phyloP scores from a whole-genome alignment of 345 rosid species.

The Conringia planisiliqua region DNA sequence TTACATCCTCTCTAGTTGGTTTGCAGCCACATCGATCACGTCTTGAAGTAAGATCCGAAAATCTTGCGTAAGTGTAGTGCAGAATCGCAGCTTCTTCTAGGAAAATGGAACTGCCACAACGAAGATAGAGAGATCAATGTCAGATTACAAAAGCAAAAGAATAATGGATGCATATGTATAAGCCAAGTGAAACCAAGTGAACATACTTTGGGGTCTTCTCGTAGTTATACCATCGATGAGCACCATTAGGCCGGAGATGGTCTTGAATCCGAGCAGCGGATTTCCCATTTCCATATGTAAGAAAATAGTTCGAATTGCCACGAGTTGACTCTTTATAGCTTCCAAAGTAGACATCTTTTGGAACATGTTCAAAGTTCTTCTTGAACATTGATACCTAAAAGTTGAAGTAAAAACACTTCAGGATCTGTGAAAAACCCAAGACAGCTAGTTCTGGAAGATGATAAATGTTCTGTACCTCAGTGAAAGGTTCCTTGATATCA shows the following conservation, averaged over 20 bases:
- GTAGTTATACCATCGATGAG: conserved; percentile 96
- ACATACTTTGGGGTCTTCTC: conserved; percentile 63
- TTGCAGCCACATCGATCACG: conserved; percentile 92
- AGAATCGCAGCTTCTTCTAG: conserved; percentile 76
- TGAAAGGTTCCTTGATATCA: conserved; percentile 80
- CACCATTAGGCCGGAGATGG: conserved; percentile 95
- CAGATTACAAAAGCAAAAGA: not conserved
- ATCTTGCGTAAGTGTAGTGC: conserved; percentile 79
- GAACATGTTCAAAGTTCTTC: conserved; percentile 76
- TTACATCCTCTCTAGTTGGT: conserved; percentile 83
- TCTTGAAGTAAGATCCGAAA: conserved; percentile 92
- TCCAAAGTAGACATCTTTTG: conserved; percentile 74
- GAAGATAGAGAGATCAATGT: not conserved
- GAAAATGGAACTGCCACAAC: conserved; percentile 49
- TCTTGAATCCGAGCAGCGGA: conserved; percentile 90
- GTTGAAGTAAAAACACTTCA: not conserved
- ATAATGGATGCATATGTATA: not conserved
- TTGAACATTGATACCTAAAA: conserved; percentile 86
- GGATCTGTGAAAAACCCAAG: not conserved
- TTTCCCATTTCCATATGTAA: conserved; percentile 92
- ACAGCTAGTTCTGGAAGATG: not conserved
- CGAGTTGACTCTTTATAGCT: conserved; percentile 74
- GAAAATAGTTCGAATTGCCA: conserved; percentile 82
- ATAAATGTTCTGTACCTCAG: conserved; percentile 51
- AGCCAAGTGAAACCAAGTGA: not conserved